Base-by-base conservation (phyloP, 352 stramenopile species). In the Aphanomyces invadans region DNA sequence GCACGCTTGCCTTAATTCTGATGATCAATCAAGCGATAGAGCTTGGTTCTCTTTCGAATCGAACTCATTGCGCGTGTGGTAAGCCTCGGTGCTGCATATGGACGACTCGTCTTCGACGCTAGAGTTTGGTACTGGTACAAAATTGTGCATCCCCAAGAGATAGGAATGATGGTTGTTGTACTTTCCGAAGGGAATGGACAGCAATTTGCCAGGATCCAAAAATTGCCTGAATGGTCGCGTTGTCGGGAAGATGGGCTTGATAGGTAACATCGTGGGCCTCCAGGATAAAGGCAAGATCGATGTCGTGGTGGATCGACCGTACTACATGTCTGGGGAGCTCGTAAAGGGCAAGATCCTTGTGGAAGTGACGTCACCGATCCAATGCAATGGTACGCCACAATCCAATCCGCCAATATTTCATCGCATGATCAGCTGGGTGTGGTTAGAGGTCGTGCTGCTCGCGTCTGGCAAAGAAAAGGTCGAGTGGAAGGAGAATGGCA, bases 401-500 rank as follows among this genome's bases (percentile, higher is more conserved):
- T 52, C 44, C 12, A 52, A 26, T 25, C 19, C 44, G n/a, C n/a
- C n/a, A n/a, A n/a, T n/a, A n/a, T n/a, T n/a, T n/a, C n/a, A n/a
- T n/a, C n/a, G n/a, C n/a, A n/a, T n/a, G n/a, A n/a, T n/a, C n/a
- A 26, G 9, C 4, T 21, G 19, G 21, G 42, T 21, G 23, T 62
- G 4, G 1, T 5, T 65, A 89, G 81, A 79, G 29, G 64, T 90
- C 33, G 73, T 87, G 36, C 68, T 90, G 31, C 85, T 86, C 66
- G 78, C 76, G 3, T 73, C 71, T 3, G 81, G 81, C 12, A 88
- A 87, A 64, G 81, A 90, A 63, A 84, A 85, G 52, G 71, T 87
- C 23, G 74, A 79, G 61, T 86, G 77, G 70, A 76, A 71, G 15
- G 69, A 83, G 53, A 69, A 85, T 29, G 75, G 76, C 4, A 62